Base-by-base conservation (phyloP, 169 alveolate genomes). In the Plasmodium inui region DNA sequence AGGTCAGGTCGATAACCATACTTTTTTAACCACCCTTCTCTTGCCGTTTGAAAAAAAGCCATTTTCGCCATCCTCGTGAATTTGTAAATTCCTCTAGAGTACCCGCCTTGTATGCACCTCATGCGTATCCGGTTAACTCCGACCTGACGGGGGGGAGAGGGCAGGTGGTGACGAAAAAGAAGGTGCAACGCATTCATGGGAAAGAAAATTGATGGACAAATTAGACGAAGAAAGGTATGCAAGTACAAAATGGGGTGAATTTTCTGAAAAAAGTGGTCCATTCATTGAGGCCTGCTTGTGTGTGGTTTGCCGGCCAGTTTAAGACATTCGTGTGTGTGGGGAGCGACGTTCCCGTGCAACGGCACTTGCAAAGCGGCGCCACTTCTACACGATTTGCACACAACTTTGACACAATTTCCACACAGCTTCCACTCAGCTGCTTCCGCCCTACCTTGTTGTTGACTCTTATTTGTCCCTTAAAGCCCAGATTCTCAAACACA, bases 21-120 rank as follows among this genome's bases (percentile, higher is more conserved):
- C 46, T 93, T 92, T 88, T 93, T 93, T 67, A 97, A 95, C 98
- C 98, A 97, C 55, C 98, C 98, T 89, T 97, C 98, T 50, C 98
- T 71, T 19, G 97, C 98, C 32, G 96, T 96, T 91, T 97, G 98
- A 53, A 83, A 93, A 92, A 97, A 96, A 17, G 97, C 98, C 97
- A 97, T 95, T 89, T 95, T 96, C 44, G 98, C 96, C 97, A 97
- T 94, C 39, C 98, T 82, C 12, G 98, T 97, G 82, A 96, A 96
- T 93, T 97, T 92, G 85, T 95, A 96, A 39, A 96, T 95, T 41
- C 98, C 98, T 73, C 97, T 95, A 26, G 96, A 95, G 83, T 96
- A 96, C 8, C 98, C 98, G 37, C 98, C 97, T 26, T 84, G 94
- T 44, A 97, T 96, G 72, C 98, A 96, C 39, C 98, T 93, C 97